Conservation (phyloP, 1,139 yeast species). For the Nakaseomyces bracarensis region DNA sequence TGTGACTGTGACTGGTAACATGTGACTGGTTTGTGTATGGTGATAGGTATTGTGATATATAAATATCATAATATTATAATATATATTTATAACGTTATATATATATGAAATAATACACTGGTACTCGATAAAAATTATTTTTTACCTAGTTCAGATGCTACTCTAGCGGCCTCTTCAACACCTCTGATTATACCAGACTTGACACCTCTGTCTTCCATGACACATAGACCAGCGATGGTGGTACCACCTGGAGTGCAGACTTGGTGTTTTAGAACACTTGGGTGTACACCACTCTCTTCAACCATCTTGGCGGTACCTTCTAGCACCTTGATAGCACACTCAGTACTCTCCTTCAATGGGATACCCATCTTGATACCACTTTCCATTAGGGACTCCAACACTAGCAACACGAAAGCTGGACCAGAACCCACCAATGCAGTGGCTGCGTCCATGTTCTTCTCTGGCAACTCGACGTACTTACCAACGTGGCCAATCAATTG, state of each 20-base stretch:
- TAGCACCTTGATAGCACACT: conserved; percentile 91
- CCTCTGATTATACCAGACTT: conserved; percentile 84
- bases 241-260: conserved; percentile 99
- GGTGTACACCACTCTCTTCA: conserved; percentile 70
- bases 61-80: background rate
- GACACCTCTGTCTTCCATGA: conserved; percentile 85
- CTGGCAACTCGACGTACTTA: conserved; percentile 63
- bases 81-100: background rate
- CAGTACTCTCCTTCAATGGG: conserved; percentile 73
- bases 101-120: background rate
- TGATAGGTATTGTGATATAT: no score
- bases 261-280: conserved; percentile 80
- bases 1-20: no score
- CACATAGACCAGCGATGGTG: conserved; percentile 89
- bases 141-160: conserved; percentile 68
- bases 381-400: conserved; percentile 88
- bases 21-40: no score
- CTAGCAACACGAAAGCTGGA: conserved; percentile 84
- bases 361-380: conserved; percentile 95
- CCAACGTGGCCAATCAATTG: conserved; percentile 60
- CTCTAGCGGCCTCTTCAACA: conserved; percentile 80
- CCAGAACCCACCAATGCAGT: conserved; percentile 95
- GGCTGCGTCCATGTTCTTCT: conserved; percentile 93
- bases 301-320: conserved; percentile 97
- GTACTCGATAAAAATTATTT: no score